Evolutionary conservation across 2,329 filamentous ascomycete species (phyloP), one percentile per base, ranked within the genome.

Genomic region (Ceratocystiopsis brevicomis): DNA sequence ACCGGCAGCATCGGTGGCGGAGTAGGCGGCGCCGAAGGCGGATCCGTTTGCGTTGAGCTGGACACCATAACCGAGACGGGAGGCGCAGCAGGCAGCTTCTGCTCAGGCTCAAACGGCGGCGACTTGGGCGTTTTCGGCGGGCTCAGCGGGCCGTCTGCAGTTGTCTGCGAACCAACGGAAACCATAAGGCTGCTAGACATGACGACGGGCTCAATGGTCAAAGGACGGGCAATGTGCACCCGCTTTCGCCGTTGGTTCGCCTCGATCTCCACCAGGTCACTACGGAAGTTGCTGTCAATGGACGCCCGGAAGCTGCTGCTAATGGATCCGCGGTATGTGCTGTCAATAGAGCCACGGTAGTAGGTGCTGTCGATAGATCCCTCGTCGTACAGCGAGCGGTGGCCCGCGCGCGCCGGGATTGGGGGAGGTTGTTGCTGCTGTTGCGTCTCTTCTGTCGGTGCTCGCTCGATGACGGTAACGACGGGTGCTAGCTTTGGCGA

Each of bases 211-310:
- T 71, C 72, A 41, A 75, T 64, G 2, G 61, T 60, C 44, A 68
- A 53, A 1, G 69, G 66, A 18, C 67, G 67, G 42, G 55, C 65
- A 42, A 71, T 60, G 41, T 74, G 66, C 17, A 81, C 73, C 42
- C 79, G 69, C 62, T 84, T 85, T 41, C 75, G 71, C 47, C 79
- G 68, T 55, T 83, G 79, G 53, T 84, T 85, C 18, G 79, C 78
- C 56, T 83, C 78, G 38, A 81, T 68, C 53, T 84, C 76, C 14
- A 42, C 48, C 35, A 58, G 61, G 37, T 76, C 71, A 21, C 53
- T 58, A 21, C 67, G 61, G 6, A 61, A 57, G n/a, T 59, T 57
- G 41, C 54, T 62, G 19, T 73, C 69, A 3, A 30, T 9, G 8
- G 25, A 30, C 10, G 25, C 25, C 25, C 25, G 25, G 25, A 6